Evolutionary conservation across 257 asterid genomes (phyloP).

Genomic region (Anisodus acutangulus): DNA sequence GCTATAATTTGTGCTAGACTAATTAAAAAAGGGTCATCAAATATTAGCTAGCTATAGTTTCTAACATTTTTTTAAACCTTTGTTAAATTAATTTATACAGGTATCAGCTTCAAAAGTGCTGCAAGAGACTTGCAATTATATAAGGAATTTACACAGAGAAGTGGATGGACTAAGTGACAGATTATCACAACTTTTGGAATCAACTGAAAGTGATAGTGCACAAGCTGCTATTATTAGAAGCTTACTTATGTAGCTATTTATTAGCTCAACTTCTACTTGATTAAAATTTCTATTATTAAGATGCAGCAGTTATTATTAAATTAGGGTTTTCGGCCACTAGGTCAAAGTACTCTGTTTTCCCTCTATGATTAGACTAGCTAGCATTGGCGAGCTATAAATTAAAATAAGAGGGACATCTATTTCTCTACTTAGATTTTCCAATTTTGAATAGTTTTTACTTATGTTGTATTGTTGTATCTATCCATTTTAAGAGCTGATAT

Average conservation of each 20-base stretch:
- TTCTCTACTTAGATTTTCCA: background rate
- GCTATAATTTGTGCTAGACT: background rate
- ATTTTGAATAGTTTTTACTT: background rate
- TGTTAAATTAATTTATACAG: slow-evolving; percentile 42
- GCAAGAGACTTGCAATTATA: slow-evolving; percentile 97
- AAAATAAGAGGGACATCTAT: background rate
- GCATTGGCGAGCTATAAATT: background rate
- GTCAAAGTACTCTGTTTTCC: background rate
- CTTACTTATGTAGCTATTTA: slow-evolving; percentile 59
- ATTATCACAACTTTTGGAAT: slow-evolving; percentile 71
- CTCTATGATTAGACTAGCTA: background rate
- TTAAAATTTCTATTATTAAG: background rate
- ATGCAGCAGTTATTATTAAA: background rate
- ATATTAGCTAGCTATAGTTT: background rate
- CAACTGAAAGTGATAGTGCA: slow-evolving; percentile 79
- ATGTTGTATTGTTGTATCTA: slow-evolving; percentile 24
- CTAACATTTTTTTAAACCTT: background rate
- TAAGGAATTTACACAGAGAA: slow-evolving; percentile 79
- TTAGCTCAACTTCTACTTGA: background rate
- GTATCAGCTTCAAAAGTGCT: slow-evolving; percentile 88
- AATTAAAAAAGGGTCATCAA: background rate
- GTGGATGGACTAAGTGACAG: slow-evolving; percentile 90
- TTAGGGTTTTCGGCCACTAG: slow-evolving; percentile 28
- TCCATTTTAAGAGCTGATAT: slow-evolving; percentile 14
- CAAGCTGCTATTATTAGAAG: slow-evolving; percentile 94